Evolutionary conservation across 2,329 filamentous ascomycete genomes (phyloP).

Genomic region (Pseudogymnoascus pannorum): DNA sequence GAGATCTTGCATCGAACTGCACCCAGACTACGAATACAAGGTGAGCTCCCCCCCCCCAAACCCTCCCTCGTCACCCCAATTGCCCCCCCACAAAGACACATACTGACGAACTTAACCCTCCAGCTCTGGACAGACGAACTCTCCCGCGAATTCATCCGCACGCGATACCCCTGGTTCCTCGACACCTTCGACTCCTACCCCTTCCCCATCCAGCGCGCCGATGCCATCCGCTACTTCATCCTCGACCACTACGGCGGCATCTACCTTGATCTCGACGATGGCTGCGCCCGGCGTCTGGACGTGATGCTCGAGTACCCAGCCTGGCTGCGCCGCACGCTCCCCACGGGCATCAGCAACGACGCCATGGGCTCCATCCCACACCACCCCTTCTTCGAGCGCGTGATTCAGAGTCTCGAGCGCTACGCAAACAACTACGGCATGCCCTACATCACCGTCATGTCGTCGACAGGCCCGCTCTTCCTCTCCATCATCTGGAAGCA

Average conservation of each 20-base stretch:
- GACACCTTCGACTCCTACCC: conserved; percentile 66
- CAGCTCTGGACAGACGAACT: conserved; percentile 71
- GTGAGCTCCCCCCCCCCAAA: conserved; percentile 32
- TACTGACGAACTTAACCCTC: conserved; percentile 4
- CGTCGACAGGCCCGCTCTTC: conserved; percentile 68
- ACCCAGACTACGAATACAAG: conserved; percentile 67
- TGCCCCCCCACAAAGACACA: not conserved
- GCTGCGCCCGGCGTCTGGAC: conserved; percentile 37
- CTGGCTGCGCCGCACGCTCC: conserved; percentile 63
- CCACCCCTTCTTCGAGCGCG: conserved; percentile 66
- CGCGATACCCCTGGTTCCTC: conserved; percentile 71
- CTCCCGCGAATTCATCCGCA: conserved; percentile 62
- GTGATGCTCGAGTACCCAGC: conserved; percentile 62
- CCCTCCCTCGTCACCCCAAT: too few species aligned
- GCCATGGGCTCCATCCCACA: conserved; percentile 66
- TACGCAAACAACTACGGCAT: conserved; percentile 60
- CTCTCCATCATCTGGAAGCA: conserved; percentile 69
- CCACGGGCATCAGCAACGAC: conserved; percentile 76
- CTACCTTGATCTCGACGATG: conserved; percentile 67
- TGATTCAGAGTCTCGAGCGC: conserved; percentile 58
- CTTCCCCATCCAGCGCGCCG: conserved; percentile 70
- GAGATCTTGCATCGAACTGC: conserved; percentile 58
- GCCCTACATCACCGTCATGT: conserved; percentile 72
- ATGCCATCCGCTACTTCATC: conserved; percentile 73
- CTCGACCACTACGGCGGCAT: conserved; percentile 71